Evolutionary conservation across 495 filamentous ascomycete genomes (phyloP).

Genomic region (Lasiosphaeria miniovina): DNA sequence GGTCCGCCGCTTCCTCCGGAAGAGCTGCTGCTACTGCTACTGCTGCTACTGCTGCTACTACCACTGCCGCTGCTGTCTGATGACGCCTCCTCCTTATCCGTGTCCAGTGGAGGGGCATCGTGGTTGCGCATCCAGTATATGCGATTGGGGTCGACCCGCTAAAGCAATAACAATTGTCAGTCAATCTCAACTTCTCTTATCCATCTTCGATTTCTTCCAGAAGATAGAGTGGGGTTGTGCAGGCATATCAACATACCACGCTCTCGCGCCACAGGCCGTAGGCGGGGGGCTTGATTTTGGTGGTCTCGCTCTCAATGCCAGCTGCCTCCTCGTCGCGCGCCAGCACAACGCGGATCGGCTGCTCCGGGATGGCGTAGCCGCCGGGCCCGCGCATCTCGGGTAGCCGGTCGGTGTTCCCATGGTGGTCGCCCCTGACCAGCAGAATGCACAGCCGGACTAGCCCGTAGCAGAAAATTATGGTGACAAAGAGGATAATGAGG

Average conservation of each 20-base stretch:
- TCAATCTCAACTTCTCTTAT: neutral
- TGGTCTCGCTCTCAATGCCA: conserved; percentile 48
- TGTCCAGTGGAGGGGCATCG: conserved; percentile 17
- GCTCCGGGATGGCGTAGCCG: conserved; percentile 58
- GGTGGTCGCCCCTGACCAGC: conserved; percentile 39
- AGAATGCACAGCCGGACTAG: conserved; percentile 70
- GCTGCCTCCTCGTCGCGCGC: conserved; percentile 61
- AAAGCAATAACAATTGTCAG: conserved; percentile 33
- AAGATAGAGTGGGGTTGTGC: neutral
- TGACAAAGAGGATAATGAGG: conserved; percentile 66
- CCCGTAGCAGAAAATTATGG: conserved; percentile 77
- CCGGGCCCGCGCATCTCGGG: conserved; percentile 46
- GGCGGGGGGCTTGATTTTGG: conserved; percentile 72
- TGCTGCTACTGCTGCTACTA: conserved; percentile 19
- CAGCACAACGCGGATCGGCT: conserved; percentile 61
- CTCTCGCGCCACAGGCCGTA: conserved; percentile 82
- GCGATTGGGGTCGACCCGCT: conserved; percentile 69
- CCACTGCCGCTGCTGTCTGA: neutral
- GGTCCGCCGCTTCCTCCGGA: neutral
- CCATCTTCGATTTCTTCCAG: neutral
- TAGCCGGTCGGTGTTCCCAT: conserved; percentile 22
- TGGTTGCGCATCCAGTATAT: conserved; percentile 73
- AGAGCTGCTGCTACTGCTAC: conserved; percentile 18
- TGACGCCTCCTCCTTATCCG: neutral
- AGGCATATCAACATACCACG: conserved; percentile 60